Conservation (phyloP, 2,329 filamentous ascomycete genomes). For the Cryphonectria japonica region DNA sequence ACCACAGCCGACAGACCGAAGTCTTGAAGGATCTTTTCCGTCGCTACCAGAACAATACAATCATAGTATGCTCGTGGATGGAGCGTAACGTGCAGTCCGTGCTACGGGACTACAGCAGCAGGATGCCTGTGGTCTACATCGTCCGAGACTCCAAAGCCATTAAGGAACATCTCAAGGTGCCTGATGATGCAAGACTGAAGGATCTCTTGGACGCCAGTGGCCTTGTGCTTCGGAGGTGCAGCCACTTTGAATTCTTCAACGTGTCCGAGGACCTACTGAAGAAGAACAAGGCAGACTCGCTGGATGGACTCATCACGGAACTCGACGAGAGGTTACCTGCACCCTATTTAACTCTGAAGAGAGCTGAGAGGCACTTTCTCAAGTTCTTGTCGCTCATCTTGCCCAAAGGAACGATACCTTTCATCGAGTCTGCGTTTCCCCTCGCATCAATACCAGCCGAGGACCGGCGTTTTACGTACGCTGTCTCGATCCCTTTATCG, state of each 20-base stretch:
- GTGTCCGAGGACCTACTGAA: conserved; percentile 55
- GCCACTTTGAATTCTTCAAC: conserved; percentile 79
- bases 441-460: conserved; percentile 65
- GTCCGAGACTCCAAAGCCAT: conserved; percentile 68
- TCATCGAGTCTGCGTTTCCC: conserved; percentile 67
- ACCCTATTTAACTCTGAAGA: conserved; percentile 69
- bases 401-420: conserved; percentile 56
- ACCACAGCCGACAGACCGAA: conserved; percentile 65
- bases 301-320: conserved; percentile 37
- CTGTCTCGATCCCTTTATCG: conserved; percentile 64
- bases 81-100: conserved; percentile 64
- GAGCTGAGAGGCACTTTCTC: conserved; percentile 70
- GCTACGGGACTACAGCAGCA: conserved; percentile 63
- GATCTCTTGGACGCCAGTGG: conserved; percentile 62
- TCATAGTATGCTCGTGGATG: conserved; percentile 76
- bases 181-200: conserved; percentile 58
- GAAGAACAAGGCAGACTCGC: conserved; percentile 39
- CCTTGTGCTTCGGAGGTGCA: conserved; percentile 65
- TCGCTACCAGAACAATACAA: conserved; percentile 61
- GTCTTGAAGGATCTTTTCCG: conserved; percentile 64
- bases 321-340: conserved; percentile 48
- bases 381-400: conserved; percentile 68
- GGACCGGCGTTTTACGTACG: conserved; percentile 67
- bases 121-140: conserved; percentile 73
- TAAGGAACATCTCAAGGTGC: conserved; percentile 62